Conservation (phyloP, 208 protist species). For the Polymyxa betae region DNA sequence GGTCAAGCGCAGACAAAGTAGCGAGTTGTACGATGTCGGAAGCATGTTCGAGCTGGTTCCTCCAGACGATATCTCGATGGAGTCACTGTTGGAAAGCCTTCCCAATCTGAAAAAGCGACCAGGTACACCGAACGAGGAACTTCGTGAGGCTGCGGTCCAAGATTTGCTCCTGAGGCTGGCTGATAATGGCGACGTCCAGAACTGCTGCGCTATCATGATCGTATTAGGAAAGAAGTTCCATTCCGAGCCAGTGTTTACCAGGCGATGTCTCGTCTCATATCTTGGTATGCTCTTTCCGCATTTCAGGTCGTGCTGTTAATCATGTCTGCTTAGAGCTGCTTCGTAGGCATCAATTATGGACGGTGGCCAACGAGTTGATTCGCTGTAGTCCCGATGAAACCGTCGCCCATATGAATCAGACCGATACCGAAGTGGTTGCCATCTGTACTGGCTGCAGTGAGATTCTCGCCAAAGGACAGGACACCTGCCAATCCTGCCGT, state of each 20-base stretch:
- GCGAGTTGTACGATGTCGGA: constrained; percentile 21
- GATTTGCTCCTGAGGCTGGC: background rate
- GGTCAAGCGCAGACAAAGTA: background rate
- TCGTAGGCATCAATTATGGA: background rate
- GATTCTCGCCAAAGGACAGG: background rate
- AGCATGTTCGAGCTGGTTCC: constrained; percentile 47
- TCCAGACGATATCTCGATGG: background rate
- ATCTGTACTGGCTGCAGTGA: background rate
- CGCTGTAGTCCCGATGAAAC: background rate
- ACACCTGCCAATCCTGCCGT: background rate
- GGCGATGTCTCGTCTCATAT: constrained; percentile 31
- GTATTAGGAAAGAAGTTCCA: background rate
- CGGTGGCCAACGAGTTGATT: background rate
- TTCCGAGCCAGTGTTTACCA: background rate
- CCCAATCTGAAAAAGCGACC: background rate
- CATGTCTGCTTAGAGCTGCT: background rate
- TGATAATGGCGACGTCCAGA: constrained; percentile 5
- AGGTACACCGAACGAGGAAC: background rate
- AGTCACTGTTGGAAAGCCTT: background rate
- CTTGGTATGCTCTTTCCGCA: too few species aligned
- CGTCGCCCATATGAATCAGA: constrained; percentile 23
- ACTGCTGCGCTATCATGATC: background rate
- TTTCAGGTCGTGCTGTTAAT: background rate
- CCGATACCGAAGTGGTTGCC: background rate
- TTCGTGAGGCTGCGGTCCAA: background rate